phyloP scores from a whole-genome alignment of 1,284 basidiomycete species.

The Malassezia caprae region DNA sequence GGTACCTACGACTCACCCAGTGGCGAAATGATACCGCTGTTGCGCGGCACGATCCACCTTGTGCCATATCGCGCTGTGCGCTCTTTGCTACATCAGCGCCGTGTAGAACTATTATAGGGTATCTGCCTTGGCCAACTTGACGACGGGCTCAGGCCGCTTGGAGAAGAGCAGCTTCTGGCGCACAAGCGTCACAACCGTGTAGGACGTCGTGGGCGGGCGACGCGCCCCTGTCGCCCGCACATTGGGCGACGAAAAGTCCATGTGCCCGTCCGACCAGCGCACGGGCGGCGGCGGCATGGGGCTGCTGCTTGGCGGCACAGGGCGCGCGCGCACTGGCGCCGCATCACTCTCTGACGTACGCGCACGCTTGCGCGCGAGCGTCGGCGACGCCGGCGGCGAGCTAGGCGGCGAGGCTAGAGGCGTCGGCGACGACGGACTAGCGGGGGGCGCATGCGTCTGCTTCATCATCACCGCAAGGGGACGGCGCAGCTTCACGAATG shows the following conservation, averaged over 20 bases:
- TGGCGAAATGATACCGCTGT: constrained; percentile 24
- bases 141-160: constrained; percentile 38
- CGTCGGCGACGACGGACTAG: background rate
- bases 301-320: constrained; percentile 7
- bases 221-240: background rate
- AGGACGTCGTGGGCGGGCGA: constrained; percentile 1
- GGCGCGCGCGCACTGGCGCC: background rate
- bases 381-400: constrained; percentile 3
- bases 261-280: constrained; percentile 15
- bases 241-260: constrained; percentile 16
- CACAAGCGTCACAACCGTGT: constrained; percentile 39
- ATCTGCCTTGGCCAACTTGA: constrained; percentile 14
- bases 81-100: constrained; percentile 26
- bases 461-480: constrained; percentile 41
- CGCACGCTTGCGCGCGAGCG: constrained; percentile 11
- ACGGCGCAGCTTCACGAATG: constrained; percentile 57
- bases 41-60: constrained; percentile 30
- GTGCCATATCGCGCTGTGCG: constrained; percentile 34
- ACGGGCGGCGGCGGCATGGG: constrained; percentile 14
- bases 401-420: background rate
- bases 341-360: background rate
- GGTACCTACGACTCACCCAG: constrained; percentile 18
- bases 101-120: constrained; percentile 28
- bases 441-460: background rate
- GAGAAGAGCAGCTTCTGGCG: constrained; percentile 40